These are phyloP conservation scores for Coleophoma cylindrospora DNA, from an alignment of 2,329 filamentous ascomycete species.

Conservation along the genomic window DNA sequence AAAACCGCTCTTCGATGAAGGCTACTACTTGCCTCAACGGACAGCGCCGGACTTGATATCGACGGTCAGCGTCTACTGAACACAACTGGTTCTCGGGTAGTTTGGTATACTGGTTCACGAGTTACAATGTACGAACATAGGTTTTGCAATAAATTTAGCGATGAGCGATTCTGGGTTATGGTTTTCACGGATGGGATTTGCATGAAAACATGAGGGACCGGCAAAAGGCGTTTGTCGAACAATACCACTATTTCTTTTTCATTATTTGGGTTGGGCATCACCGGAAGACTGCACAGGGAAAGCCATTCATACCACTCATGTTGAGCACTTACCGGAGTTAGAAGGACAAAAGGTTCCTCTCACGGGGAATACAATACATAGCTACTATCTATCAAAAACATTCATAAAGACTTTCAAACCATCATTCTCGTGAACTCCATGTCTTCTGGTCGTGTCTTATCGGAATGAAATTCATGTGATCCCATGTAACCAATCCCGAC, in stretches of 20 bases:
- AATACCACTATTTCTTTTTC: not conserved
- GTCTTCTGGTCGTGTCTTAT: no score
- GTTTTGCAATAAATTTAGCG: not conserved
- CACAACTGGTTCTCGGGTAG: not conserved
- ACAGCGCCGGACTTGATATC: conserved; percentile 33
- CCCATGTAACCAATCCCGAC: no score
- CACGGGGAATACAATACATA: not conserved
- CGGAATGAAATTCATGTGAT: no score
- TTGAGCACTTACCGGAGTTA: not conserved
- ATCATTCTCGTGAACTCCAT: not conserved
- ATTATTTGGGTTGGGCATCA: not conserved
- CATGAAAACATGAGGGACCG: not conserved
- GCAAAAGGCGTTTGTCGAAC: not conserved
- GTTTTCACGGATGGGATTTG: not conserved
- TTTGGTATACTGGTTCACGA: conserved; percentile 2
- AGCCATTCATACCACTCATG: not conserved
- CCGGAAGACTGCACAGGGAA: not conserved
- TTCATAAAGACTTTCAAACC: not conserved
- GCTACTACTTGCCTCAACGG: conserved; percentile 40
- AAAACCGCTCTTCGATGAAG: conserved; percentile 37
- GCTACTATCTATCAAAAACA: not conserved
- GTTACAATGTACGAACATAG: not conserved
- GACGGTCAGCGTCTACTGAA: conserved; percentile 41
- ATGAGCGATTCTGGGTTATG: conserved; percentile 1
- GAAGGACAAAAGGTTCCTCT: not conserved